Evolutionary conservation across 768 basidiomycete species (phyloP).

Genomic region (Amanita polypyramis): DNA sequence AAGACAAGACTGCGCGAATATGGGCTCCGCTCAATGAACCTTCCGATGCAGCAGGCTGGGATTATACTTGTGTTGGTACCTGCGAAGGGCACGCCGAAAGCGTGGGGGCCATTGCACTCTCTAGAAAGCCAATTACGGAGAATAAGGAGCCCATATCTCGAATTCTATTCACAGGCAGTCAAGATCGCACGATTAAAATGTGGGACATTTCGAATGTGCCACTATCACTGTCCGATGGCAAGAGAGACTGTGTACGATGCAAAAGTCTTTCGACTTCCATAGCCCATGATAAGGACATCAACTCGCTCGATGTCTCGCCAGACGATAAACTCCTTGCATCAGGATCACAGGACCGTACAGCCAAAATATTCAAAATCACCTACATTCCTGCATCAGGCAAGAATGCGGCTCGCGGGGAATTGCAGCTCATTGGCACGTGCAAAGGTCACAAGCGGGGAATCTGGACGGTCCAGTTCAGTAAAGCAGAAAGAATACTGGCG

Average conservation of each 20-base stretch:
- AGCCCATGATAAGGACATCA: constrained; percentile 98
- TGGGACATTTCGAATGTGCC: constrained; percentile 75
- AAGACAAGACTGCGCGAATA: constrained; percentile 79
- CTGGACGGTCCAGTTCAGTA: constrained; percentile 88
- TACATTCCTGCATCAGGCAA: constrained; percentile 32
- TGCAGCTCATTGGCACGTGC: constrained; percentile 75
- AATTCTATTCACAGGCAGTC: constrained; percentile 92
- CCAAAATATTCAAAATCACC: constrained; percentile 78
- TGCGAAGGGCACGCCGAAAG: constrained; percentile 95
- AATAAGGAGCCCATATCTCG: constrained; percentile 23
- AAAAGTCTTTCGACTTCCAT: constrained; percentile 77
- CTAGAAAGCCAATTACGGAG: constrained; percentile 34
- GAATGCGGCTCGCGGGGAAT: constrained; percentile 48
- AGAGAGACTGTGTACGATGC: constrained; percentile 34
- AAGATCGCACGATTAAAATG: constrained; percentile 97
- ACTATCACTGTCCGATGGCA: constrained; percentile 13
- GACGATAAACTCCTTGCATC: constrained; percentile 84
- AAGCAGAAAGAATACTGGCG: constrained; percentile 73
- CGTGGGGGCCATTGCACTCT: constrained; percentile 81
- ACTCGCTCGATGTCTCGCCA: constrained; percentile 86
- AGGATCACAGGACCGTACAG: constrained; percentile 92
- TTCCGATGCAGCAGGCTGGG: constrained; percentile 22
- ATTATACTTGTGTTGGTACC: constrained; percentile 70
- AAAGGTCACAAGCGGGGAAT: constrained; percentile 96
- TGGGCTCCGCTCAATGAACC: constrained; percentile 45